These are phyloP conservation scores for Pyrus hybrid DNA, from an alignment of 331 rosid species.

Conservation along the genomic window DNA sequence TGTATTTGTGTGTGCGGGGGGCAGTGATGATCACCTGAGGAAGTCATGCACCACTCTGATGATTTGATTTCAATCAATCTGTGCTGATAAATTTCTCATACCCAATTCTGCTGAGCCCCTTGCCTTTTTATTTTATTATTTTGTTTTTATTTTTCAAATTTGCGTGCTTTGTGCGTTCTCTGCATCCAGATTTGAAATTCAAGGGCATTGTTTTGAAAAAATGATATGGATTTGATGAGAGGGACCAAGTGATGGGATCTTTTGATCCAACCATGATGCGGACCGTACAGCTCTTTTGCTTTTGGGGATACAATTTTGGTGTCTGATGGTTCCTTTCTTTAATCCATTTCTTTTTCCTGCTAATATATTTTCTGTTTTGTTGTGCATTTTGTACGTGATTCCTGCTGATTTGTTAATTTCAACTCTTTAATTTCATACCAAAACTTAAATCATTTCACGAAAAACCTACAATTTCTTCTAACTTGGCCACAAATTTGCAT, in stretches of 20 bases:
- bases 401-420: too few species aligned
- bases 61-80: constrained; percentile 14
- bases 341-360: too few species aligned
- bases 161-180: background rate
- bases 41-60: constrained; percentile 88
- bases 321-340: constrained; percentile 33
- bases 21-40: constrained; percentile 56
- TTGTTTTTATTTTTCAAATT: background rate
- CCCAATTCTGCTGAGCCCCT: constrained; percentile 67
- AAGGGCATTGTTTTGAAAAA: too few species aligned
- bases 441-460: too few species aligned
- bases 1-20: background rate
- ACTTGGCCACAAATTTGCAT: too few species aligned
- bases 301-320: constrained; percentile 33
- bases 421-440: too few species aligned
- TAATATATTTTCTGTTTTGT: too few species aligned
- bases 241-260: constrained; percentile 61
- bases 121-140: background rate
- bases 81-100: constrained; percentile 65
- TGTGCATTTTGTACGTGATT: too few species aligned
- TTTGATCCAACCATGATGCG: constrained; percentile 65
- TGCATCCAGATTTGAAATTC: background rate
- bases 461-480: too few species aligned
- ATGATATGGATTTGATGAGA: background rate
- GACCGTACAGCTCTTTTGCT: constrained; percentile 56